Percentiles rank a stretch among this genome's conserved stretches.
These are phyloP conservation scores for Venturiaceae sp. DNA, from an alignment of 2,329 filamentous ascomycete genomes.

Conservation along the genomic window DNA sequence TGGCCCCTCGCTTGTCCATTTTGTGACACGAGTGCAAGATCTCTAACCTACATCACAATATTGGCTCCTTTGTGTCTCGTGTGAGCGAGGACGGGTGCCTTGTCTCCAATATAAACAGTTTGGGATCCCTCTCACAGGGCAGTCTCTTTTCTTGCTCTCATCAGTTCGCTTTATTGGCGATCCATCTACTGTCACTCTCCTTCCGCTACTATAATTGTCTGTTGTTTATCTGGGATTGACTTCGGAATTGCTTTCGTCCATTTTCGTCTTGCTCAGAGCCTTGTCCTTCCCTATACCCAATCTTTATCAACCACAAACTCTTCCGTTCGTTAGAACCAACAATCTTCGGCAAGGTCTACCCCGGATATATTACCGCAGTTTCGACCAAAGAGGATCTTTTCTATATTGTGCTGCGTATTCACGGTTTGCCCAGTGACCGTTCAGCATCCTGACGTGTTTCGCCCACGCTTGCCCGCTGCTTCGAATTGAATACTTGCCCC, in stretches of 20 bases:
- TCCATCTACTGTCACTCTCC: neutral
- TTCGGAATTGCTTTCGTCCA: neutral
- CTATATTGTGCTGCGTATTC: neutral
- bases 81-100: neutral
- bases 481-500: neutral
- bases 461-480: neutral
- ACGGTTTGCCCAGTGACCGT: neutral
- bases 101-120: conserved; percentile 1
- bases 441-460: neutral
- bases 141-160: neutral
- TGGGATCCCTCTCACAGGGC: neutral
- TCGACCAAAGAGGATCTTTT: neutral
- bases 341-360: neutral
- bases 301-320: neutral
- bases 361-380: conserved; percentile 4
- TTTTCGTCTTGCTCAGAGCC: neutral
- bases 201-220: neutral
- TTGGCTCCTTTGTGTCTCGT: neutral
- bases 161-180: neutral
- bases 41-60: neutral
- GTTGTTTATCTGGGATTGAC: neutral
- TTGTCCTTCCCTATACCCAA: neutral
- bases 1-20: neutral
- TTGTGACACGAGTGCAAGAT: neutral
- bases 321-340: neutral